Conservation (phyloP, 75 land plant species). For the Cryptomeria japonica region DNA sequence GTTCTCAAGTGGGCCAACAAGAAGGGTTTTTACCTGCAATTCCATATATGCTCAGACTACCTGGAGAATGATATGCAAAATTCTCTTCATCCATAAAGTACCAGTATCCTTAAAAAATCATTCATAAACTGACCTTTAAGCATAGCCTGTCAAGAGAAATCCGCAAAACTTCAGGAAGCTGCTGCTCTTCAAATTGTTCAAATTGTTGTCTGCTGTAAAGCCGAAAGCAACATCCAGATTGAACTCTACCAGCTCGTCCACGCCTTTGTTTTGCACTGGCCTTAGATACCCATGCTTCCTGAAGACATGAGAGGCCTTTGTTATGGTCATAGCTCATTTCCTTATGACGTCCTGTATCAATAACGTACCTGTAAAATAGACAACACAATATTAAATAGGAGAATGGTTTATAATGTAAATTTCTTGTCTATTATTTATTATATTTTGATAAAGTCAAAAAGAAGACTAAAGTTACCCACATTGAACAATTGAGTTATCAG, state of each 20-base stretch:
- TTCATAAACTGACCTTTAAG: slow-evolving; percentile 33
- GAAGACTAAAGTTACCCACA: not conserved
- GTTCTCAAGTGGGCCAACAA: slow-evolving; percentile 19
- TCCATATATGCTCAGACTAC: not conserved
- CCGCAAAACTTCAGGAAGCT: slow-evolving; percentile 52
- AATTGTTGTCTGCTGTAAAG: slow-evolving; percentile 38
- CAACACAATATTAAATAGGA: not conserved
- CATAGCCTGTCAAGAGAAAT: slow-evolving; percentile 54
- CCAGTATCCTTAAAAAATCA: slow-evolving; percentile 14
- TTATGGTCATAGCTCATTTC: slow-evolving; percentile 42
- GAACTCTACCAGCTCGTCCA: slow-evolving; percentile 53
- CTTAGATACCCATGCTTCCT: slow-evolving; percentile 56
- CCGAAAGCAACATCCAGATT: slow-evolving; percentile 45
- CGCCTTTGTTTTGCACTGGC: slow-evolving; percentile 57
- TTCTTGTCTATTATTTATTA: not conserved
- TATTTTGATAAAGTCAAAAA: not conserved
- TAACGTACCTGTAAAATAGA: slow-evolving; percentile 27
- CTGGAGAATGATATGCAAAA: slow-evolving; percentile 13
- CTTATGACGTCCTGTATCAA: slow-evolving; percentile 41
- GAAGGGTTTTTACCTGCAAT: slow-evolving; percentile 31
- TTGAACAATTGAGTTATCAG: not conserved
- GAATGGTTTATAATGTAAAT: not conserved
- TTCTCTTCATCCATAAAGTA: slow-evolving; percentile 17
- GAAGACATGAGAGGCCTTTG: slow-evolving; percentile 42
- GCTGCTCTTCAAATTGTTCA: slow-evolving; percentile 38